These are phyloP conservation scores for Colletotrichum cordylinicola DNA, from an alignment of 2,329 filamentous ascomycete species.

Conservation along the genomic window DNA sequence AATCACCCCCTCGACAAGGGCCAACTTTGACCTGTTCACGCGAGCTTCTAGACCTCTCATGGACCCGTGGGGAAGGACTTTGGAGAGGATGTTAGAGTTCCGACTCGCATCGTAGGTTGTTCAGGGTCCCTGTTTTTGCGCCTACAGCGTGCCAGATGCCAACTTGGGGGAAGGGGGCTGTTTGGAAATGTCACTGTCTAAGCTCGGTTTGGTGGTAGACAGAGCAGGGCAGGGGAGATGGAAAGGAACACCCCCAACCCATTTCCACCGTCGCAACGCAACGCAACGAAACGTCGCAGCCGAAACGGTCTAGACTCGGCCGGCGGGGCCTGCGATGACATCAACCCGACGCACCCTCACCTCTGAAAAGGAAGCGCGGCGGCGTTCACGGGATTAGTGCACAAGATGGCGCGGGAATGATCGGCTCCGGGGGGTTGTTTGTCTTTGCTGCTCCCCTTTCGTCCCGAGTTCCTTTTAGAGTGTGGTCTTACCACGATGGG, in stretches of 20 bases:
- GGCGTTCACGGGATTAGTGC: not conserved
- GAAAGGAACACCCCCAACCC: not conserved
- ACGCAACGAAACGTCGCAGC: not conserved
- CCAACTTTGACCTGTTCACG: not conserved
- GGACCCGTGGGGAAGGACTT: not conserved
- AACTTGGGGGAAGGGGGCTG: not conserved
- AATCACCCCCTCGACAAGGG: not conserved
- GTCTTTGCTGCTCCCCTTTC: not conserved
- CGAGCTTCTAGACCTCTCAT: not conserved
- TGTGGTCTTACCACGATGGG: not conserved
- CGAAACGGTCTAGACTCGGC: conserved; percentile 2
- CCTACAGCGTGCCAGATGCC: not conserved
- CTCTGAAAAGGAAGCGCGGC: not conserved
- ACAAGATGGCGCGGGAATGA: not conserved
- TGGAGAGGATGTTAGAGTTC: not conserved
- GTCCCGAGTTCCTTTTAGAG: not conserved
- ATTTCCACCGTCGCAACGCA: not conserved
- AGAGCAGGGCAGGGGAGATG: not conserved
- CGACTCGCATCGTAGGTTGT: not conserved
- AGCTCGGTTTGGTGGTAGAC: not conserved
- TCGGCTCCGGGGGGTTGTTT: not conserved
- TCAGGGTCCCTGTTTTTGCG: not conserved
- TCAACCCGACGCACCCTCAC: not conserved
- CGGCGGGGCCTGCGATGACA: not conserved
- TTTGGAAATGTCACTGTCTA: not conserved